These are phyloP conservation scores for Leccinum fuscescens DNA, from an alignment of 1,284 basidiomycete genomes.

Conservation along the genomic window DNA sequence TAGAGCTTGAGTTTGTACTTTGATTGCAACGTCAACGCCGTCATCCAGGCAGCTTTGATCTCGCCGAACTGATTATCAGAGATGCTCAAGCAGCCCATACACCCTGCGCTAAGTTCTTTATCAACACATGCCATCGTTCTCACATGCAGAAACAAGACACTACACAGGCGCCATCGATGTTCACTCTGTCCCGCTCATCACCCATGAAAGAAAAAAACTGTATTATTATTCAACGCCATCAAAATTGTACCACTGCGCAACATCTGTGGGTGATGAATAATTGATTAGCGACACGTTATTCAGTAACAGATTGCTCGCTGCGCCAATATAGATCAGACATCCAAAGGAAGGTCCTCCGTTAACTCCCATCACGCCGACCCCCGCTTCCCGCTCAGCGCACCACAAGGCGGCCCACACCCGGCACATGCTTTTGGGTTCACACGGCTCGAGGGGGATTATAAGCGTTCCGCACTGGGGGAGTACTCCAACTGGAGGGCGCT, in stretches of 20 bases:
- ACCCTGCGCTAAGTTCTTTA: not conserved
- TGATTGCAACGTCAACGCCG: conserved; percentile 5
- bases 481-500: conserved; percentile 61
- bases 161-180: not conserved
- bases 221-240: conserved; percentile 9
- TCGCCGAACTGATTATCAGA: not conserved
- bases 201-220: not conserved
- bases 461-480: conserved; percentile 67
- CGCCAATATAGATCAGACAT: conserved; percentile 57
- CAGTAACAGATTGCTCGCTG: conserved; percentile 14
- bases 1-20: not conserved
- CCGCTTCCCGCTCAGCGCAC: conserved; percentile 67
- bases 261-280: conserved; percentile 15
- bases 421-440: conserved; percentile 64
- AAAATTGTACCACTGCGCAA: not conserved
- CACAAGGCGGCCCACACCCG: conserved; percentile 58
- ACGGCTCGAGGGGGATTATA: conserved; percentile 53
- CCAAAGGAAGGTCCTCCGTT: conserved; percentile 64
- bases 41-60: not conserved
- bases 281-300: conserved; percentile 6
- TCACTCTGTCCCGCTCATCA: not conserved
- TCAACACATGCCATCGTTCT: not conserved
- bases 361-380: conserved; percentile 59
- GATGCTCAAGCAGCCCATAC: not conserved
- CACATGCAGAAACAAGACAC: not conserved